Percentiles rank a stretch among this genome's conserved stretches.
Evolutionary conservation across 1,284 basidiomycete species (phyloP).

Genomic region (Trichosporon sp.): DNA sequence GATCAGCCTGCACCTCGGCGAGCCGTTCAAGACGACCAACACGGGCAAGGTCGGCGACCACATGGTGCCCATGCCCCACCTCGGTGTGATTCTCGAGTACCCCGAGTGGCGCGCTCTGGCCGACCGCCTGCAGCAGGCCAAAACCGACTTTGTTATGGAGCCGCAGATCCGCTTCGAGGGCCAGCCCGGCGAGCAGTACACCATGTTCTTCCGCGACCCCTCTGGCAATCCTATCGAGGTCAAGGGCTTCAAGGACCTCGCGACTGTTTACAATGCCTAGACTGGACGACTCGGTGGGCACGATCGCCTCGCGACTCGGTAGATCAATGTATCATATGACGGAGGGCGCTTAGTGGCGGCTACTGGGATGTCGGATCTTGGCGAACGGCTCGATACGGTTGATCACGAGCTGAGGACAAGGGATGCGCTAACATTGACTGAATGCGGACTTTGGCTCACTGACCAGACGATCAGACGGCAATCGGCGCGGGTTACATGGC

Average conservation of each 20-base stretch:
- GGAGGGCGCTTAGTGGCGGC: neutral
- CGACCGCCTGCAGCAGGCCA: slow-evolving; percentile 9
- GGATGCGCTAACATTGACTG: no score
- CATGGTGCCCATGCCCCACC: slow-evolving; percentile 22
- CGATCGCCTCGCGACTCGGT: no score
- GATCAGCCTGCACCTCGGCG: slow-evolving; percentile 19
- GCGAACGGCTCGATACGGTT: no score
- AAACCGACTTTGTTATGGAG: slow-evolving; percentile 20
- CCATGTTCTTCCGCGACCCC: slow-evolving; percentile 22
- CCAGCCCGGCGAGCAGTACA: slow-evolving; percentile 21
- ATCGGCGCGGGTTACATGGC: no score
- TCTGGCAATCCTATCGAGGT: slow-evolving; percentile 20
- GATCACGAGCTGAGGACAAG: no score
- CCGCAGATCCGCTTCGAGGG: slow-evolving; percentile 20
- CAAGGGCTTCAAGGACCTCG: slow-evolving; percentile 21
- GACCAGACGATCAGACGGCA: no score
- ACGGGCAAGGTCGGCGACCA: slow-evolving; percentile 22
- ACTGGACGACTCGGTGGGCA: neutral
- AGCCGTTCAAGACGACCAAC: slow-evolving; percentile 19
- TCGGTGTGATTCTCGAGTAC: slow-evolving; percentile 18
- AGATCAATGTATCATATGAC: neutral
- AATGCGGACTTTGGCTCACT: no score
- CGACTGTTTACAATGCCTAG: slow-evolving; percentile 15
- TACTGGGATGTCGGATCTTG: neutral
- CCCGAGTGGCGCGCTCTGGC: slow-evolving; percentile 16